These are phyloP conservation scores for Clonostachys chloroleuca DNA, from an alignment of 2,329 filamentous ascomycete species.

Conservation along the genomic window DNA sequence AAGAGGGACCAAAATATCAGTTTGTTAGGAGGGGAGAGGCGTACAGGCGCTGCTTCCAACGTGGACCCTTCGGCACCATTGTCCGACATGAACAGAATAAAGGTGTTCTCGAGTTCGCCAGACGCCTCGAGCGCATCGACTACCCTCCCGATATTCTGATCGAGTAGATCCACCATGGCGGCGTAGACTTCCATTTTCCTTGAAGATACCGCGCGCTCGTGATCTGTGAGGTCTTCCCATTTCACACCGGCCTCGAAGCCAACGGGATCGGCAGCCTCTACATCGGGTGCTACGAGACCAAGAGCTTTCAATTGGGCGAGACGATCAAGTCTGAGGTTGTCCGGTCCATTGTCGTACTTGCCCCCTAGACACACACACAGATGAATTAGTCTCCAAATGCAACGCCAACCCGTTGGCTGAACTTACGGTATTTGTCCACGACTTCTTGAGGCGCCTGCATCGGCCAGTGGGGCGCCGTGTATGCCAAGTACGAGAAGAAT, in stretches of 20 bases:
- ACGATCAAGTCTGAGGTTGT: constrained; percentile 45
- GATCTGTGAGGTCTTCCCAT: no score
- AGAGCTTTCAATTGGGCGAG: constrained; percentile 49
- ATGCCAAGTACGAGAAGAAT: constrained; percentile 24
- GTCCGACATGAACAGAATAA: constrained; percentile 59
- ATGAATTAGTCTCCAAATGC: no score
- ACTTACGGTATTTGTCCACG: constrained; percentile 44
- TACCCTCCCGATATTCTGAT: constrained; percentile 55
- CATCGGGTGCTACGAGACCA: constrained; percentile 35
- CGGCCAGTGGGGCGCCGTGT: constrained; percentile 61
- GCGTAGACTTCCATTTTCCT: constrained; percentile 38
- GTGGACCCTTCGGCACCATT: constrained; percentile 58
- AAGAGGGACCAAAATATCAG: no score
- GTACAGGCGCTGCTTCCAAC: constrained; percentile 39
- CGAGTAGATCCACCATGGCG: constrained; percentile 60
- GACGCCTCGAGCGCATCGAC: constrained; percentile 49
- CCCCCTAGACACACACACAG: constrained; percentile 18
- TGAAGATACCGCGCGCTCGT: not conserved
- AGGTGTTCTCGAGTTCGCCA: constrained; percentile 59
- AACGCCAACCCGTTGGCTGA: no score
- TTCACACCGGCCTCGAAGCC: not conserved
- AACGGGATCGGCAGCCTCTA: not conserved
- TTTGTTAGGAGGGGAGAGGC: no score
- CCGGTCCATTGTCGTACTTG: constrained; percentile 56
- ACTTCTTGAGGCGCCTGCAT: constrained; percentile 52